These are phyloP conservation scores for Heliamphora pulchella DNA, from an alignment of 179 eudicot species.

Conservation along the genomic window DNA sequence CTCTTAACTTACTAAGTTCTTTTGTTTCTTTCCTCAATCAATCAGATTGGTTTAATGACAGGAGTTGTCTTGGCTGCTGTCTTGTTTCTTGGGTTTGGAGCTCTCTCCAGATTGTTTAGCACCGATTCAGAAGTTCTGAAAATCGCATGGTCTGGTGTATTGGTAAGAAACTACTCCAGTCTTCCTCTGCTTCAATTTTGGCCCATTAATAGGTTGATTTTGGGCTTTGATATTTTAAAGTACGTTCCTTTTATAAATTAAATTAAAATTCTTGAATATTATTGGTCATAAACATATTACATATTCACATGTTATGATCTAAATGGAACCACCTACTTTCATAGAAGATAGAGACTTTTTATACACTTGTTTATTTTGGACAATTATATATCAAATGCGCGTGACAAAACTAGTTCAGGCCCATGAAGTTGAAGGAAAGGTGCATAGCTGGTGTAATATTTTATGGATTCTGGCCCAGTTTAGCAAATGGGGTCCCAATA, in stretches of 20 bases:
- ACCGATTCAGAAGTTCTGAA: conserved; percentile 58
- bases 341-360: background rate
- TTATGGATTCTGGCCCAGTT: background rate
- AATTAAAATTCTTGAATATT: background rate
- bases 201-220: too few relatives aligned
- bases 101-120: conserved; percentile 49
- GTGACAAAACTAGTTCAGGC: background rate
- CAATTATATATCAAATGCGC: background rate
- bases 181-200: too few relatives aligned
- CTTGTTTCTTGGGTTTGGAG: conserved; percentile 63
- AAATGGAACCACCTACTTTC: background rate
- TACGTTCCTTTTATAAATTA: background rate
- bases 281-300: background rate
- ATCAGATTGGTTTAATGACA: conserved; percentile 57
- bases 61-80: conserved; percentile 58
- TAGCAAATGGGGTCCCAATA: conserved; percentile 2
- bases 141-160: conserved; percentile 67
- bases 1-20: background rate
- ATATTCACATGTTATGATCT: background rate
- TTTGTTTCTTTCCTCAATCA: background rate
- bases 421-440: background rate
- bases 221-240: background rate
- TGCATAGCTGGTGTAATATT: too few relatives aligned
- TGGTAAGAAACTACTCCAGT: conserved; percentile 40
- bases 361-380: background rate